Conservation (phyloP, 2,329 filamentous ascomycete genomes). For the Fusarium lyarnte region DNA sequence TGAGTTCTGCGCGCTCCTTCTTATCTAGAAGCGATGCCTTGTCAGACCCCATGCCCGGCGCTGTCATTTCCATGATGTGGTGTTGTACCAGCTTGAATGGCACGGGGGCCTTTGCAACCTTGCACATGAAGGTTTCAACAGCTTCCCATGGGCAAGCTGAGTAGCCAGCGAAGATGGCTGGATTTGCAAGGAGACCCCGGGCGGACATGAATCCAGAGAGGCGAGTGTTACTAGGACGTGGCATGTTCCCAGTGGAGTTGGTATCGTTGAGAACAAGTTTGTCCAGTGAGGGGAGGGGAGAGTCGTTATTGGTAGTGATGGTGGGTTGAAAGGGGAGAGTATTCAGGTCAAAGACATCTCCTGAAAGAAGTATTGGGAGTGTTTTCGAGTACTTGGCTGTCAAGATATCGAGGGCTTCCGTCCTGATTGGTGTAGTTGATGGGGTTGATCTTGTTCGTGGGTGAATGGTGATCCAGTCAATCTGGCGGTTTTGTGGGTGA, state of each 20-base stretch:
- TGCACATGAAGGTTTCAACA: conserved; percentile 70
- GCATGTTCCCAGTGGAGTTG: conserved; percentile 6
- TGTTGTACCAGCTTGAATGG: conserved; percentile 72
- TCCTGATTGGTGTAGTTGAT: conserved; percentile 68
- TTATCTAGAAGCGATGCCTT: conserved; percentile 64
- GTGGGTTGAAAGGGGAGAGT: conserved; percentile 56
- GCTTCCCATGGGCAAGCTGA: conserved; percentile 69
- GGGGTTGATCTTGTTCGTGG: conserved; percentile 70
- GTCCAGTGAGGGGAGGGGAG: conserved; percentile 38
- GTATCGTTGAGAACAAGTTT: conserved; percentile 44
- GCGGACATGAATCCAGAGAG: conserved; percentile 76
- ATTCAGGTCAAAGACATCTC: conserved; percentile 70
- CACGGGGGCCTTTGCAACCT: conserved; percentile 65
- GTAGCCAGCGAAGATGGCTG: conserved; percentile 69
- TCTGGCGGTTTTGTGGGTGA: conserved; percentile 59
- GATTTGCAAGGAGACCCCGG: conserved; percentile 73
- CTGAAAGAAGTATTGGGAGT: conserved; percentile 74
- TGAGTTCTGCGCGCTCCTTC: conserved; percentile 62
- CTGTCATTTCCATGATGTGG: conserved; percentile 74
- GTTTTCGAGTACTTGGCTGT: conserved; percentile 60
- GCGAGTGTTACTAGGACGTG: conserved; percentile 55
- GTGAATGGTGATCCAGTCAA: conserved; percentile 77
- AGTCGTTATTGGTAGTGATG: conserved; percentile 39
- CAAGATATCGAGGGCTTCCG: conserved; percentile 67
- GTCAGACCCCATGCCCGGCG: conserved; percentile 63